Evolutionary conservation across 805 yeast genomes (phyloP).

Genomic region (Saccharomyces mikatae): DNA sequence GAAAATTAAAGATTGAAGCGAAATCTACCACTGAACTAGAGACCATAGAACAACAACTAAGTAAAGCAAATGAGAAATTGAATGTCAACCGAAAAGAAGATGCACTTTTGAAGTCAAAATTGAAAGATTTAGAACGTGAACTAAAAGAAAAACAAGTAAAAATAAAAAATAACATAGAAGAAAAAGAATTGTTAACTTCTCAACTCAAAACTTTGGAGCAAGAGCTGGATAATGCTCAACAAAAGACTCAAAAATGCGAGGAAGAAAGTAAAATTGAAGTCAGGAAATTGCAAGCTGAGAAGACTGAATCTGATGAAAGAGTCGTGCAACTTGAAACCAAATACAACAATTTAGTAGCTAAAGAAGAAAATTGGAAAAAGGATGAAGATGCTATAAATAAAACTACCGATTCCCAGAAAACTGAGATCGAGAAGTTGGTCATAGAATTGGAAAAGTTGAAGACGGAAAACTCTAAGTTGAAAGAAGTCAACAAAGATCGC

Average conservation of each 20-base stretch:
- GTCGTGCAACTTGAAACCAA: not conserved
- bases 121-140: not conserved
- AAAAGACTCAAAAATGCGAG: not conserved
- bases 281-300: not conserved
- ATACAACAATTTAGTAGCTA: not conserved
- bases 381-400: not conserved
- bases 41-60: not conserved
- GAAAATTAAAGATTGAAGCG: constrained; percentile 1
- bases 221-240: constrained; percentile 1
- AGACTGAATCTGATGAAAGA: constrained; percentile 1
- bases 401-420: not conserved
- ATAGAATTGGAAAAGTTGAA: constrained; percentile 6
- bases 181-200: not conserved
- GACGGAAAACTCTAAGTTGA: constrained; percentile 5
- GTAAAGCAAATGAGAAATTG: not conserved
- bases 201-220: constrained; percentile 2
- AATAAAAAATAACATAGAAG: not conserved
- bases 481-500: constrained; percentile 10
- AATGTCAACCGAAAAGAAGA: not conserved
- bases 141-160: not conserved
- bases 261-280: constrained; percentile 2
- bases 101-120: not conserved
- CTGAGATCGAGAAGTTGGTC: constrained; percentile 1
- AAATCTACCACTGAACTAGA: not conserved
- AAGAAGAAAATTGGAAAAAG: constrained; percentile 1